These are phyloP conservation scores for Xylaria longipes DNA, from an alignment of 495 filamentous ascomycete species.

Conservation along the genomic window DNA sequence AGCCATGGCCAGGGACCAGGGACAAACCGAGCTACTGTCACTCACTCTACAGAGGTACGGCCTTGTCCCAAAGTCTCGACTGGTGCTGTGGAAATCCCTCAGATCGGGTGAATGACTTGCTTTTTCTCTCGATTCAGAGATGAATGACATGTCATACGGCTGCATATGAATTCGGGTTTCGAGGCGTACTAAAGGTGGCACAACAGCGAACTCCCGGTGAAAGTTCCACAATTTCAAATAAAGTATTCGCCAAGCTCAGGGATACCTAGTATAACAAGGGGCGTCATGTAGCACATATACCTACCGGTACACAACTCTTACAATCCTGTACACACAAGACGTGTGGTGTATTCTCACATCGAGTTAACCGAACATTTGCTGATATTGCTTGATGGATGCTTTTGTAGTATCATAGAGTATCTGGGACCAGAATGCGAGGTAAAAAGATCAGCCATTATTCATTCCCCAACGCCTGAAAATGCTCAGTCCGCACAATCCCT, in stretches of 20 bases:
- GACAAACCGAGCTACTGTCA: neutral
- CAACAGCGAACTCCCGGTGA: neutral
- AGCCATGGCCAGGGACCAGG: neutral
- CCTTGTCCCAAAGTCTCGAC: neutral
- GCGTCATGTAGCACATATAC: neutral
- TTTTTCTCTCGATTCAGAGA: neutral
- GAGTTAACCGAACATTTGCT: neutral
- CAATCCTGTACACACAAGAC: neutral
- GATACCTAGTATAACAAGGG: neutral
- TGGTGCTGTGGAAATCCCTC: neutral
- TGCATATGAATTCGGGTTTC: neutral
- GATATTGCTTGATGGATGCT: slow-evolving; percentile 27
- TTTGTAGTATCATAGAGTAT: slow-evolving; percentile 42
- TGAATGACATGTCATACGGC: neutral
- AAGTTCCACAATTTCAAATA: neutral
- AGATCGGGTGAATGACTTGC: neutral
- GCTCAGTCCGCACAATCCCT: slow-evolving; percentile 32
- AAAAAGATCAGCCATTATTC: slow-evolving; percentile 30
- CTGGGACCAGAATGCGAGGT: slow-evolving; percentile 32
- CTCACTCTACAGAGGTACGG: too few species aligned
- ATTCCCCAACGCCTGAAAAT: slow-evolving; percentile 40
- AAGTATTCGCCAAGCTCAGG: neutral
- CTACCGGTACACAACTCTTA: neutral
- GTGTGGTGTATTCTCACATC: neutral
- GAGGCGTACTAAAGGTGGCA: neutral